Percentiles rank a stretch among this genome's conserved stretches.
Evolutionary conservation across 805 yeast species (phyloP).

Genomic region (Yarrowia divulgata): DNA sequence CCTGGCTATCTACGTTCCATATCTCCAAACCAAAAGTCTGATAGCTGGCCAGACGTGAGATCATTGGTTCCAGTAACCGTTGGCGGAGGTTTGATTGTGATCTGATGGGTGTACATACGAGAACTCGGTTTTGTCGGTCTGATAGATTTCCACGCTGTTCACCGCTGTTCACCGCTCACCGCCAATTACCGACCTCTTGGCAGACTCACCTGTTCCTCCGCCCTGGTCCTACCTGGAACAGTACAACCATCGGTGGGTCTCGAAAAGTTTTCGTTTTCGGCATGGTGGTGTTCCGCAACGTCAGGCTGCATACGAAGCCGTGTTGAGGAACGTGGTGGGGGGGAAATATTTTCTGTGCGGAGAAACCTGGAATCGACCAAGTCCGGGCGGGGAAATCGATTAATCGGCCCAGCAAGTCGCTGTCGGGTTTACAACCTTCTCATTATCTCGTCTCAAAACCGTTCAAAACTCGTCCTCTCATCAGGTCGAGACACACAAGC

Average conservation of each 20-base stretch:
- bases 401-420: too few species aligned
- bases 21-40: constrained; percentile 8
- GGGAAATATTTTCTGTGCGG: too few species aligned
- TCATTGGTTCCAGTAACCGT: constrained; percentile 1
- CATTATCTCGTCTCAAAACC: background rate
- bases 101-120: too few species aligned
- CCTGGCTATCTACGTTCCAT: constrained; percentile 5
- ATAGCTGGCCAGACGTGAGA: background rate
- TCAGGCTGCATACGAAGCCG: background rate
- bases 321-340: too few species aligned
- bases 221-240: too few species aligned
- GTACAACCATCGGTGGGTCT: constrained; percentile 2
- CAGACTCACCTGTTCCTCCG: background rate
- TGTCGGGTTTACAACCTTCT: too few species aligned
- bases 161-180: too few species aligned
- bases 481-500: background rate
- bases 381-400: too few species aligned
- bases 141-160: too few species aligned
- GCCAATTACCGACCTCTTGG: background rate
- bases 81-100: background rate
- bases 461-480: background rate
- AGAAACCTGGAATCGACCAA: too few species aligned
- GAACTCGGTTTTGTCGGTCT: too few species aligned
- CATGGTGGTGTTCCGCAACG: background rate
- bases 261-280: background rate